phyloP scores from a whole-genome alignment of 306 rosid species.

The Cyamopsis tetragonoloba region DNA sequence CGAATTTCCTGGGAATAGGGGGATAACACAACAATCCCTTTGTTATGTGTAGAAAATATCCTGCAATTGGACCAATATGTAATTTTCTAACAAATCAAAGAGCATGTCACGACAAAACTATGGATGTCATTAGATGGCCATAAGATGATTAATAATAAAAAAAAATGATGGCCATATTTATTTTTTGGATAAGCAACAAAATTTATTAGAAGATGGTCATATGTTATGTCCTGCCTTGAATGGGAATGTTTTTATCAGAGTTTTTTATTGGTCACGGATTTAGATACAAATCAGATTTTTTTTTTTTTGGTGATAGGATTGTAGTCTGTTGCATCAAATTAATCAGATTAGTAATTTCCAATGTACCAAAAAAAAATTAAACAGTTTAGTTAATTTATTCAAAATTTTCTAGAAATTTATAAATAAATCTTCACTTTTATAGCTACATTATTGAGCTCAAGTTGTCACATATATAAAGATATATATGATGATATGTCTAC shows the following conservation, averaged over 20 bases:
- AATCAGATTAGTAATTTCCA: too few relatives aligned
- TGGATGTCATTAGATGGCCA: not conserved
- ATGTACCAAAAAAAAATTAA: too few relatives aligned
- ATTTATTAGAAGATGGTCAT: too few relatives aligned
- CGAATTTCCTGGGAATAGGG: too few relatives aligned
- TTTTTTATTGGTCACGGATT: not conserved
- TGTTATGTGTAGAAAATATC: not conserved
- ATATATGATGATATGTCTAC: too few relatives aligned
- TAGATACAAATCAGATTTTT: not conserved
- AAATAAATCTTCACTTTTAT: not conserved
- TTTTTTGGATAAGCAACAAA: too few relatives aligned
- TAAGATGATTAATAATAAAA: too few relatives aligned
- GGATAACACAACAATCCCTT: not conserved
- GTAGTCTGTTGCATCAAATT: not conserved
- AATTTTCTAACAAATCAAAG: too few relatives aligned
- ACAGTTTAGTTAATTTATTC: too few relatives aligned
- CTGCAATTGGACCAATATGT: not conserved
- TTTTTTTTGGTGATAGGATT: not conserved
- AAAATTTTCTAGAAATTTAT: too few relatives aligned
- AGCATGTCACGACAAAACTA: not conserved
- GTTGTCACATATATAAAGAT: not conserved
- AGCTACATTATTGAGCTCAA: not conserved
- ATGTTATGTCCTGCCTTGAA: constrained; percentile 1
- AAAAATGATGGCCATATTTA: too few relatives aligned
- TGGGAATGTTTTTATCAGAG: not conserved